Conservation (phyloP, 192 early-diverging fungal species). For the Coemansia sp. region DNA sequence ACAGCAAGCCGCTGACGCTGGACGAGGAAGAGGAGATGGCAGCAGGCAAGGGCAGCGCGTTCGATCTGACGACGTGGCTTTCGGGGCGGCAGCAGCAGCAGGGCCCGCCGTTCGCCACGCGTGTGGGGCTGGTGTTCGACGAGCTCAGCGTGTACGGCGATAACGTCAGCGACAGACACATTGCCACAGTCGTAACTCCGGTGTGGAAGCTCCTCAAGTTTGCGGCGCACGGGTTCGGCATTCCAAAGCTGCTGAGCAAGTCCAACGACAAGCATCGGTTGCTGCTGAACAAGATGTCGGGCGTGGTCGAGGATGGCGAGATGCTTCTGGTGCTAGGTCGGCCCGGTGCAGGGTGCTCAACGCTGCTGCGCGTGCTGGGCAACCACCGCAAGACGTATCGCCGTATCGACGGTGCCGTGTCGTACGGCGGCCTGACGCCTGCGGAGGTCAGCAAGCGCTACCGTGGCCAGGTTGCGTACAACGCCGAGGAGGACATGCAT, state of each 20-base stretch:
- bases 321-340: constrained; percentile 67
- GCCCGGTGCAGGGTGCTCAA: constrained; percentile 67
- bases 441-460: constrained; percentile 59
- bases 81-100: constrained; percentile 9
- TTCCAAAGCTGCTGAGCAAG: constrained; percentile 22
- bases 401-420: constrained; percentile 57
- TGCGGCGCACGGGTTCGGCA: constrained; percentile 17
- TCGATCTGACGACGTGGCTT: constrained; percentile 28
- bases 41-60: constrained; percentile 4
- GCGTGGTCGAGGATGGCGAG: constrained; percentile 71
- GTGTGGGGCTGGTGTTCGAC: constrained; percentile 40
- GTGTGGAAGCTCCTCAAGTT: constrained; percentile 34
- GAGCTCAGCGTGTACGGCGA: constrained; percentile 39
- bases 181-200: constrained; percentile 38
- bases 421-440: constrained; percentile 68
- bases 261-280: constrained; percentile 8
- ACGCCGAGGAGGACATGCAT: constrained; percentile 67
- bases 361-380: constrained; percentile 62
- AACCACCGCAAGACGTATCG: constrained; percentile 60
- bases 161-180: constrained; percentile 36
- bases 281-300: constrained; percentile 61
- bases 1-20: constrained; percentile 6
- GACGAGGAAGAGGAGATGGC: constrained; percentile 16
- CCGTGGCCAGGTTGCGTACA: constrained; percentile 59
- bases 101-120: constrained; percentile 42